These are phyloP conservation scores for Clavispora santaluciae DNA, from an alignment of 805 yeast genomes.

Conservation along the genomic window DNA sequence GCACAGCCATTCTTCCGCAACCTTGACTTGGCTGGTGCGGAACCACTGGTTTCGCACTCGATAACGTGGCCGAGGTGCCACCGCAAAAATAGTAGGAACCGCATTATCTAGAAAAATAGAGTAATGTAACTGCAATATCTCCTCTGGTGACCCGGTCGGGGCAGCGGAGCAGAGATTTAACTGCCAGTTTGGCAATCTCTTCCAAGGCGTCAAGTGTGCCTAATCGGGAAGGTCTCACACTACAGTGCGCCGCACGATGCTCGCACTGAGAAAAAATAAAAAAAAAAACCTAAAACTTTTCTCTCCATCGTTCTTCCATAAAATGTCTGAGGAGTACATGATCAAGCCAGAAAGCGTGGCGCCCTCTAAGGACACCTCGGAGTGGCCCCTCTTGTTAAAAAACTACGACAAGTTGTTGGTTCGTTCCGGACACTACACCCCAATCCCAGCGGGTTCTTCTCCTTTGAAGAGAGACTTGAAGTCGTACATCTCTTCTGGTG, in stretches of 20 bases:
- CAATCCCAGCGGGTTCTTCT: constrained; percentile 92
- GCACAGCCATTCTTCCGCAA: too few species aligned
- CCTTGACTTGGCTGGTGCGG: too few species aligned
- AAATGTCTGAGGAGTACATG: constrained; percentile 64
- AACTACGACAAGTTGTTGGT: constrained; percentile 91
- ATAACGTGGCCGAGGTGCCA: too few species aligned
- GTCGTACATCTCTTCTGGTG: constrained; percentile 88
- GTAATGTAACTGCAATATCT: too few species aligned
- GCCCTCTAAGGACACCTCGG: constrained; percentile 80
- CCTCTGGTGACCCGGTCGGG: too few species aligned
- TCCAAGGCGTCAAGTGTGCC: too few species aligned
- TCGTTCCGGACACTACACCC: constrained; percentile 96
- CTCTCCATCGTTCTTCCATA: constrained; percentile 3
- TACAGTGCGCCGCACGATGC: constrained; percentile 22
- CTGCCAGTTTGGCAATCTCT: too few species aligned
- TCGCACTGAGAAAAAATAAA: constrained; percentile 4
- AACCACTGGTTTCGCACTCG: too few species aligned
- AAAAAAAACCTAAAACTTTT: constrained; percentile 1
- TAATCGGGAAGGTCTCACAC: constrained; percentile 1
- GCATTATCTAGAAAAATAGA: too few species aligned
- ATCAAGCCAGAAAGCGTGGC: constrained; percentile 84
- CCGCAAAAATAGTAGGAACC: too few species aligned
- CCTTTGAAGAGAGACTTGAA: constrained; percentile 93
- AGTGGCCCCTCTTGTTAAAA: constrained; percentile 93
- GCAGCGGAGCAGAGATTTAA: too few species aligned